Evolutionary conservation across 78 protist species (phyloP), one percentile per base, ranked within the genome.

Genomic region (Dictyostelium purpureum): DNA sequence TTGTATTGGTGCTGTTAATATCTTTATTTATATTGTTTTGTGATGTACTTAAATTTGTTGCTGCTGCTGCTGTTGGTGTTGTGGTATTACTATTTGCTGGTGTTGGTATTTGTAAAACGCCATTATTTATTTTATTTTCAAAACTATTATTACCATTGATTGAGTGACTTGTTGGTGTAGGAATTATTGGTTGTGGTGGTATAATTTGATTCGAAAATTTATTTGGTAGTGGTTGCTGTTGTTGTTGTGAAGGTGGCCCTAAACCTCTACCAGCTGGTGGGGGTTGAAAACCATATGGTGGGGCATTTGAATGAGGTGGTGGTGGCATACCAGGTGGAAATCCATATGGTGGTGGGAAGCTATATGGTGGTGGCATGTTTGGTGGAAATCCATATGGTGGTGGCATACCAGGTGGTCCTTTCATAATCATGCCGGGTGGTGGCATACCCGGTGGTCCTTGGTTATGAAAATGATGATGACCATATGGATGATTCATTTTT

Each of bases 381-480:
- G 71, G 71, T 18, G 16, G 33, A 4, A 5, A 24, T 18, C 26
- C 42, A 63, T 26, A 42, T 37, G 33, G 56, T 42, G 57, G 54
- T 57, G 66, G 66, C 2, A 28, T 35, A 26, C 66, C 66, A 24
- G 66, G 66, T 26, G 66, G 66, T 49, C 54, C 11, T 49, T 7
- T 49, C 47, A 70, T 70, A 37, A 77, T 33, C 31, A 37, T 42
- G 31, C 33, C 70, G 12, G 24, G 24, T 73, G 83, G 83, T 18
- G 47, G 70, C 70, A 77, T 77, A 38, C 70, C 70, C 21, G 80
- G 80, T 52, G 80, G 80, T 57, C 43, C 42, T 45, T 26, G 38
- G 24, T 18, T n/a, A 12, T 63, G 71, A 63, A 33, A 63, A 33
- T 37, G 38, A 33, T 31, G 71, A 10, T 40, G 87, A 59, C 76